Conservation (phyloP, 805 yeast genomes). For the Saccharomycopsis olivae region DNA sequence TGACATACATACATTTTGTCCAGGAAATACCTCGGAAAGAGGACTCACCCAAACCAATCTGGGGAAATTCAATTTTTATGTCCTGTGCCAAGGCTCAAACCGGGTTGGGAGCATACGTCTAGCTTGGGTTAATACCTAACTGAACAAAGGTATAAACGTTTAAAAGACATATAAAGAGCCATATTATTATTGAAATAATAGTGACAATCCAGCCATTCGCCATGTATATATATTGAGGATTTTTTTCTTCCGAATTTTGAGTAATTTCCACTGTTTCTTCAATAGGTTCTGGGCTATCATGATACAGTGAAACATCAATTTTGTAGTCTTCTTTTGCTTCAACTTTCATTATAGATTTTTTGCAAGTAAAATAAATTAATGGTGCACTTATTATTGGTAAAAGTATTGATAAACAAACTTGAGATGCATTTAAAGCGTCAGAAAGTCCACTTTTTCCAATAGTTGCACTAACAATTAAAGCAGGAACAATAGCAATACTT, state of each 20-base stretch:
- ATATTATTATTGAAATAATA: constrained; percentile 40
- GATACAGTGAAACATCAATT: too few relatives aligned
- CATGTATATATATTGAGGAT: constrained; percentile 33
- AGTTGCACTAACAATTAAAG: constrained; percentile 57
- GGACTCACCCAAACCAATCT: too few relatives aligned
- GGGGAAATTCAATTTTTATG: too few relatives aligned
- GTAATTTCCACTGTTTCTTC: background rate
- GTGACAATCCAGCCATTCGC: constrained; percentile 54
- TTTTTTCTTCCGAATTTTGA: background rate
- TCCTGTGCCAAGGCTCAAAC: too few relatives aligned
- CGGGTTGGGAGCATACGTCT: too few relatives aligned
- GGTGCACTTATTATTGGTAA: constrained; percentile 84
- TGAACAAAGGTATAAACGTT: constrained; percentile 49
- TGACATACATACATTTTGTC: too few relatives aligned
- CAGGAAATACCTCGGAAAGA: too few relatives aligned
- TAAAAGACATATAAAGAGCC: constrained; percentile 63
- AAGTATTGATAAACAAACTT: constrained; percentile 71
- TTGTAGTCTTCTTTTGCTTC: constrained; percentile 12
- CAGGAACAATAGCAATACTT: constrained; percentile 70
- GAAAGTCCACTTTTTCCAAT: constrained; percentile 68
- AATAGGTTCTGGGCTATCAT: constrained; percentile 15
- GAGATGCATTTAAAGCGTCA: constrained; percentile 71
- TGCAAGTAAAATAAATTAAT: constrained; percentile 69
- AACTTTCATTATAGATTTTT: constrained; percentile 56
- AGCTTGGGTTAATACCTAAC: too few relatives aligned